Conservation (phyloP, 116 monocot species). For the Posidonia oceanica region DNA sequence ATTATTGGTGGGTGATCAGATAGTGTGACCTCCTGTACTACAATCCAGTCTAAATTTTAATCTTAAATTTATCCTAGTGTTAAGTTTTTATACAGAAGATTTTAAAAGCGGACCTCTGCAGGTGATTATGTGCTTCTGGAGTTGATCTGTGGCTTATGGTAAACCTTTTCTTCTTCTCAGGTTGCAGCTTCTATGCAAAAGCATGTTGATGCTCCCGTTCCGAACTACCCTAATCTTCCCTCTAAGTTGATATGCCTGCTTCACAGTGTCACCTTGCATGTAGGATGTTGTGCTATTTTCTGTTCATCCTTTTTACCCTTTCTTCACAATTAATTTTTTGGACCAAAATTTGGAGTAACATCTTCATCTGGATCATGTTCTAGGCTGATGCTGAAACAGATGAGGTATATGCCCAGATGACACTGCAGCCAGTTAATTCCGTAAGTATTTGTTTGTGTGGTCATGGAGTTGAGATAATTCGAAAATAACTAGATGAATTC, state of each 20-base stretch:
- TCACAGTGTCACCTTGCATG: slow-evolving; percentile 72
- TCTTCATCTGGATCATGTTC: neutral
- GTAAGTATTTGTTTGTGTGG: slow-evolving; percentile 15
- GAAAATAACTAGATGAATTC: neutral
- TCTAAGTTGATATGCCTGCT: slow-evolving; percentile 68
- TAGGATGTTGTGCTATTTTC: slow-evolving; percentile 11
- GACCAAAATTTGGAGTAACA: no score
- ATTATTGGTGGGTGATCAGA: no score
- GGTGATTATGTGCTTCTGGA: no score
- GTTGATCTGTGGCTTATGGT: neutral
- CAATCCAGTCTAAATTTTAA: no score
- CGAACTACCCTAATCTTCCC: slow-evolving; percentile 76
- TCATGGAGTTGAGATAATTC: neutral
- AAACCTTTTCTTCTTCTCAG: slow-evolving; percentile 16
- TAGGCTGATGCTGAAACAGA: slow-evolving; percentile 82
- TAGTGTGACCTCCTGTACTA: no score
- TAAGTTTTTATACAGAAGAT: no score
- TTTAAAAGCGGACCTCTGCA: no score
- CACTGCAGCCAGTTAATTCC: slow-evolving; percentile 69
- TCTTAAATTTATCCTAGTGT: no score
- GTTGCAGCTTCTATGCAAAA: slow-evolving; percentile 88
- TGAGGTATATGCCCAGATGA: slow-evolving; percentile 88
- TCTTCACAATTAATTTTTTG: neutral
- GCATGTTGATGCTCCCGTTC: slow-evolving; percentile 49
- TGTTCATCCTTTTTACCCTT: neutral